phyloP scores from a whole-genome alignment of 2,329 filamentous ascomycete genomes.

The Moelleriella libera region DNA sequence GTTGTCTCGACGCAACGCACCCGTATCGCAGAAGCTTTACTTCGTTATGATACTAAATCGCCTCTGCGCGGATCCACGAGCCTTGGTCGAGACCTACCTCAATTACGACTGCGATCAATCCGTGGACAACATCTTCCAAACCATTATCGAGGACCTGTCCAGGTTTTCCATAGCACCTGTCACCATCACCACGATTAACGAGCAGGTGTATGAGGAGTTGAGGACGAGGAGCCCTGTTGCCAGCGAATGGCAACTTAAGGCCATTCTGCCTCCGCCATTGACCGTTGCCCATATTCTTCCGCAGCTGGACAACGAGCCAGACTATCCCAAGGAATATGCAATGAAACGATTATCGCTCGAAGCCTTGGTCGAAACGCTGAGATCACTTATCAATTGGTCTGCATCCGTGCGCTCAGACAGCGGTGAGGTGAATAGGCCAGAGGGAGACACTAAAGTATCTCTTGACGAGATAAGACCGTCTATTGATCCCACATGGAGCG shows the following conservation, averaged over 20 bases:
- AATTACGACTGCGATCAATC: constrained; percentile 97
- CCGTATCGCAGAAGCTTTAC: constrained; percentile 80
- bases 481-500: constrained; percentile 53
- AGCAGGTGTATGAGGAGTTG: constrained; percentile 77
- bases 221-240: constrained; percentile 45
- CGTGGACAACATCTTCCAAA: constrained; percentile 94
- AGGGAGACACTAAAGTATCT: constrained; percentile 22
- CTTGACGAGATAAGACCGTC: constrained; percentile 38
- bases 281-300: constrained; percentile 62
- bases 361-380: constrained; percentile 73
- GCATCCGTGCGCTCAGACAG: constrained; percentile 46
- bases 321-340: constrained; percentile 76
- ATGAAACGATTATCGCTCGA: constrained; percentile 85
- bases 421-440: constrained; percentile 11
- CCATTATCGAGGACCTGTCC: constrained; percentile 84
- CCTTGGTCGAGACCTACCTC: constrained; percentile 86
- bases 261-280: constrained; percentile 75
- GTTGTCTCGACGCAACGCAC: constrained; percentile 74
- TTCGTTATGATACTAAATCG: constrained; percentile 78
- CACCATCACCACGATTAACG: constrained; percentile 58
- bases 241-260: constrained; percentile 73
- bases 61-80: constrained; percentile 72
- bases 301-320: constrained; percentile 45
- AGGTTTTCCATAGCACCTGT: constrained; percentile 73
- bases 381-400: constrained; percentile 89